A percentile compares a stretch with the other conserved stretches of the same genome.
These are phyloP conservation scores for Suillus subalutaceus DNA, from an alignment of 768 basidiomycete genomes.

Conservation along the genomic window DNA sequence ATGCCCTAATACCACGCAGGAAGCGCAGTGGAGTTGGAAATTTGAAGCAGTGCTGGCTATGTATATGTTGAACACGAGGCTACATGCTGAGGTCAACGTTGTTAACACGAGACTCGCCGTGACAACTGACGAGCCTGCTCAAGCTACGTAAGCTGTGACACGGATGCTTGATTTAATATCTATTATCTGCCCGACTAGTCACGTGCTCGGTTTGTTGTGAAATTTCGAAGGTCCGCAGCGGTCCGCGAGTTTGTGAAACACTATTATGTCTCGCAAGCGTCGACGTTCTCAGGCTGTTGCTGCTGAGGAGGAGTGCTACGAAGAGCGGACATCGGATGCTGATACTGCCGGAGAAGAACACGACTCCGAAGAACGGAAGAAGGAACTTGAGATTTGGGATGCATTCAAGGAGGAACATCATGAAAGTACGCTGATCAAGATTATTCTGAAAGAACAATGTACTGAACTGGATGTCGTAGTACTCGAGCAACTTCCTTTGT, in stretches of 20 bases:
- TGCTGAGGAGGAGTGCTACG: constrained; percentile 28
- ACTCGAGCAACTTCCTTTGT: constrained; percentile 77
- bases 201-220: not conserved
- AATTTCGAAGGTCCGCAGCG: not conserved
- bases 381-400: constrained; percentile 72
- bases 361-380: constrained; percentile 37
- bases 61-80: not conserved
- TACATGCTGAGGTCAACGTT: no score
- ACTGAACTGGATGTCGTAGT: constrained; percentile 42
- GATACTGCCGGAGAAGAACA: constrained; percentile 17
- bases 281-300: constrained; percentile 46
- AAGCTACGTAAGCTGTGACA: no score
- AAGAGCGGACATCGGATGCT: constrained; percentile 6
- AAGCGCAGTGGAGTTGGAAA: not conserved
- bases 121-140: no score
- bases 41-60: not conserved
- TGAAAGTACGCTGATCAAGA: constrained; percentile 54
- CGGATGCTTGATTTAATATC: no score
- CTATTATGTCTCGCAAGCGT: constrained; percentile 44
- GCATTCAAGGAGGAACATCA: constrained; percentile 77
- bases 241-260: not conserved
- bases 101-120: not conserved
- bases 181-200: not conserved
- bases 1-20: not conserved
- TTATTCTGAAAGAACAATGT: not conserved